Evolutionary conservation across 805 yeast genomes (phyloP).

Genomic region (Sporopachydermia quercuum): DNA sequence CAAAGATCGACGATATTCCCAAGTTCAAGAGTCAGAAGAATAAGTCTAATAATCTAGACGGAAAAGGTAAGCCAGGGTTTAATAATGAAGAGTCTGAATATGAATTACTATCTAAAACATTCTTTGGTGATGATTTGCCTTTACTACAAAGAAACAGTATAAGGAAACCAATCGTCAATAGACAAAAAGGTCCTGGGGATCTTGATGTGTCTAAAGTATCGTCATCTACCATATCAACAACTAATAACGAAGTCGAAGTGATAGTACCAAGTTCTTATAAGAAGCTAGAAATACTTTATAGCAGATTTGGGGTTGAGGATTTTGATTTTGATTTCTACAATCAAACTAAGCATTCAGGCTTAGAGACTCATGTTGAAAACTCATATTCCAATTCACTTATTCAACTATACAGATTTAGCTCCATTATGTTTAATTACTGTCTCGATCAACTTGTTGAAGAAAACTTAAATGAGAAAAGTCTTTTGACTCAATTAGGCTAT

Average conservation of each 20-base stretch:
- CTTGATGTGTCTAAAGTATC: too few relatives aligned
- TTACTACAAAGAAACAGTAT: neutral
- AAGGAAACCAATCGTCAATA: neutral
- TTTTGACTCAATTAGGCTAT: slow-evolving; percentile 75
- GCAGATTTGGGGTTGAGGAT: slow-evolving; percentile 85
- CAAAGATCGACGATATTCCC: slow-evolving; percentile 12
- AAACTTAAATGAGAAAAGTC: slow-evolving; percentile 26
- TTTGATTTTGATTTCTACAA: slow-evolving; percentile 85
- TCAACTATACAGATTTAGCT: slow-evolving; percentile 67
- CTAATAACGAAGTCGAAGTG: too few relatives aligned
- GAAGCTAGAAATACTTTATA: slow-evolving; percentile 62
- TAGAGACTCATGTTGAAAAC: slow-evolving; percentile 78
- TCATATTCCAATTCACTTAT: slow-evolving; percentile 64
- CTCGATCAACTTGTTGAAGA: slow-evolving; percentile 41
- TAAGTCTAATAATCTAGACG: too few relatives aligned
- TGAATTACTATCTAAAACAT: neutral
- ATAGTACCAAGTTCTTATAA: slow-evolving; percentile 61
- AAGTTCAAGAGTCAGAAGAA: slow-evolving; percentile 11
- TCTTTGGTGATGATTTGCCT: slow-evolving; percentile 1
- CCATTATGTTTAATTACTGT: slow-evolving; percentile 54
- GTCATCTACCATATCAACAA: too few relatives aligned
- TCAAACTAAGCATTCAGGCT: slow-evolving; percentile 57
- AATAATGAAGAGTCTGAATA: neutral
- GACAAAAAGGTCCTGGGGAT: too few relatives aligned
- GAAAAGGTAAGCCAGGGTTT: too few relatives aligned